These are phyloP conservation scores for Bondarzewia mesenterica DNA, from an alignment of 1,284 basidiomycete genomes.

Conservation along the genomic window DNA sequence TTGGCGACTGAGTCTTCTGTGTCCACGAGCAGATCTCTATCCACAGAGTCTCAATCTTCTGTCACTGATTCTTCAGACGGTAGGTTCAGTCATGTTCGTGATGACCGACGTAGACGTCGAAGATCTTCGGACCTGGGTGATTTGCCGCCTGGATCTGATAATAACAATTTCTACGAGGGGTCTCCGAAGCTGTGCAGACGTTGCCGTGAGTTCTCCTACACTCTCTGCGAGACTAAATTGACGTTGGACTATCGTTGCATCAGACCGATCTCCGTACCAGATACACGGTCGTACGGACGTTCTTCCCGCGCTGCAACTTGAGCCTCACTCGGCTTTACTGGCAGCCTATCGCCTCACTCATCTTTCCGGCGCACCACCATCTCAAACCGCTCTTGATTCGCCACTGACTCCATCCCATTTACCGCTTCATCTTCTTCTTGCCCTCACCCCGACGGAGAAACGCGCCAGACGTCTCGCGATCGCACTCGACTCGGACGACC, in stretches of 20 bases:
- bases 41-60: constrained; percentile 8
- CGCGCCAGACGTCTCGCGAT: constrained; percentile 13
- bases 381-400: not conserved
- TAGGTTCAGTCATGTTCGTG: constrained; percentile 1
- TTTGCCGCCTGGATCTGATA: constrained; percentile 1
- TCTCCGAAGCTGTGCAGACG: constrained; percentile 9
- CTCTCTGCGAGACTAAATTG: not conserved
- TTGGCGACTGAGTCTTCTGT: constrained; percentile 8
- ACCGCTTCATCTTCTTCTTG: constrained; percentile 11
- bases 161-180: constrained; percentile 4
- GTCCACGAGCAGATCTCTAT: constrained; percentile 7
- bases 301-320: constrained; percentile 14
- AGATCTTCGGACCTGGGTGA: constrained; percentile 1
- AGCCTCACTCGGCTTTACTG: constrained; percentile 14
- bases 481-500: constrained; percentile 13
- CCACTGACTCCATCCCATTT: not conserved
- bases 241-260: not conserved
- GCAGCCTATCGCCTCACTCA: constrained; percentile 14
- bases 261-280: constrained; percentile 11
- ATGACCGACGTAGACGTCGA: not conserved
- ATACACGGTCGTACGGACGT: constrained; percentile 15
- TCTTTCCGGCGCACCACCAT: constrained; percentile 5
- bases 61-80: constrained; percentile 7
- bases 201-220: constrained; percentile 8
- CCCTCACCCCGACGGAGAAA: constrained; percentile 7